Conservation (phyloP, 768 basidiomycete genomes). For the Candolleomyces efflorescens region DNA sequence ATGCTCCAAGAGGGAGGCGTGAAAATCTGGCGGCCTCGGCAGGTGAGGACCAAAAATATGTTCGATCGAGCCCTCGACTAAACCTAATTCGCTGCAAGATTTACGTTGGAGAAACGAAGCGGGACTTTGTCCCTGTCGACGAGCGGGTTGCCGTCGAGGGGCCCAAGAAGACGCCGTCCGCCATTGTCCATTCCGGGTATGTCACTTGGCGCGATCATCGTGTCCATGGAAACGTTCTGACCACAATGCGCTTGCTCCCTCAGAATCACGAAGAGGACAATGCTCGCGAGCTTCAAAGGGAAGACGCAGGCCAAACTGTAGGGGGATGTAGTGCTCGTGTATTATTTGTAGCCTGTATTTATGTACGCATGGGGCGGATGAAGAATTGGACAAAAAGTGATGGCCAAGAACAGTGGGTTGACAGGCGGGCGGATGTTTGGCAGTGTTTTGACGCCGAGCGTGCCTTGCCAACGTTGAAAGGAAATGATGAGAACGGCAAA, state of each 20-base stretch:
- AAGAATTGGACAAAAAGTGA: background rate
- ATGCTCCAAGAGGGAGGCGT: constrained; percentile 88
- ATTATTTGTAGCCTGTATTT: constrained; percentile 5
- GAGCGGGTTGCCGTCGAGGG: constrained; percentile 55
- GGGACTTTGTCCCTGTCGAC: constrained; percentile 69
- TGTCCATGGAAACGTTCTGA: constrained; percentile 34
- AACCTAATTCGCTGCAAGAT: constrained; percentile 27
- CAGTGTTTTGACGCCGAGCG: constrained; percentile 12
- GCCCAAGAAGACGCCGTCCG: constrained; percentile 53
- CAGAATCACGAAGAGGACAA: constrained; percentile 67
- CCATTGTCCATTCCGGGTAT: constrained; percentile 73
- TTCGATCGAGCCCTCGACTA: no score
- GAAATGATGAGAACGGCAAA: background rate
- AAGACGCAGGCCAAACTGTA: constrained; percentile 44
- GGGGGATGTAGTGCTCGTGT: constrained; percentile 3
- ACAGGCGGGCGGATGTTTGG: background rate
- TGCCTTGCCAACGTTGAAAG: background rate
- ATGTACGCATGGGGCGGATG: background rate
- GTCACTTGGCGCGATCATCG: constrained; percentile 26
- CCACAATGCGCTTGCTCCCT: background rate
- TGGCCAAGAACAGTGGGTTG: constrained; percentile 15
- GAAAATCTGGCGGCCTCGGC: constrained; percentile 90
- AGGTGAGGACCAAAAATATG: constrained; percentile 39
- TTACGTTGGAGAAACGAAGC: constrained; percentile 70
- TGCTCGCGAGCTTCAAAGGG: constrained; percentile 57